Evolutionary conservation across 2,329 filamentous ascomycete genomes (phyloP).

Genomic region (Tolypocladium pustulatum): DNA sequence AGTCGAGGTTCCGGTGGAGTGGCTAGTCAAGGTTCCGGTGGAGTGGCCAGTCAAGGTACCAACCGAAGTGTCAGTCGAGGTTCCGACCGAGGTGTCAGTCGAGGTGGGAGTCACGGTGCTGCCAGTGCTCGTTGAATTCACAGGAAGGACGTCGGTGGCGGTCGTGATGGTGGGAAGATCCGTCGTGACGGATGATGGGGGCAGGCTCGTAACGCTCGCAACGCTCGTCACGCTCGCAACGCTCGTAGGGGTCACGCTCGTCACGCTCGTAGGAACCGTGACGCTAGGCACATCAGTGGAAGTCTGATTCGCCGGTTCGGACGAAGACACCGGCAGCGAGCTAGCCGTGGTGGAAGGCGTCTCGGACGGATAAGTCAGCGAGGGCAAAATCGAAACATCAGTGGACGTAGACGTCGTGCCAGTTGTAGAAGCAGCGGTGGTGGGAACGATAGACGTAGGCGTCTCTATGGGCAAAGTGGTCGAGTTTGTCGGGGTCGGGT

Average conservation of each 20-base stretch:
- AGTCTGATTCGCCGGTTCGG: constrained; percentile 3
- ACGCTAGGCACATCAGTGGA: constrained; percentile 6
- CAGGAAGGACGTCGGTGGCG: constrained; percentile 5
- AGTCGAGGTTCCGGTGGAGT: constrained; percentile 1
- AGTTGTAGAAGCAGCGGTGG: not conserved
- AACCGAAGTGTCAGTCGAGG: not conserved
- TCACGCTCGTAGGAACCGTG: too few species aligned
- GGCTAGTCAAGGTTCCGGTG: not conserved
- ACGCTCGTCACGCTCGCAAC: not conserved
- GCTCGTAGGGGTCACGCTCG: too few species aligned
- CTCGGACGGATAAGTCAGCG: not conserved
- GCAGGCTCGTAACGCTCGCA: constrained; percentile 1
- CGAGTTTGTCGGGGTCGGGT: constrained; percentile 1
- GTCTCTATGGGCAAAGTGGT: not conserved
- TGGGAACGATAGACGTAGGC: not conserved
- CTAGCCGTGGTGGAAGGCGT: not conserved
- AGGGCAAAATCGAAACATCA: not conserved
- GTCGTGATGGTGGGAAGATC: constrained; percentile 2
- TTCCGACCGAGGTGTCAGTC: not conserved
- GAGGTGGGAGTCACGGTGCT: not conserved
- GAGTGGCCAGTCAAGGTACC: not conserved
- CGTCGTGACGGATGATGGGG: constrained; percentile 1
- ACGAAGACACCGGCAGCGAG: not conserved
- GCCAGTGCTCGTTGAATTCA: constrained; percentile 2
- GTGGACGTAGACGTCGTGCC: not conserved